Conservation (phyloP, 495 filamentous ascomycete genomes). For the Neurospora sp. region DNA sequence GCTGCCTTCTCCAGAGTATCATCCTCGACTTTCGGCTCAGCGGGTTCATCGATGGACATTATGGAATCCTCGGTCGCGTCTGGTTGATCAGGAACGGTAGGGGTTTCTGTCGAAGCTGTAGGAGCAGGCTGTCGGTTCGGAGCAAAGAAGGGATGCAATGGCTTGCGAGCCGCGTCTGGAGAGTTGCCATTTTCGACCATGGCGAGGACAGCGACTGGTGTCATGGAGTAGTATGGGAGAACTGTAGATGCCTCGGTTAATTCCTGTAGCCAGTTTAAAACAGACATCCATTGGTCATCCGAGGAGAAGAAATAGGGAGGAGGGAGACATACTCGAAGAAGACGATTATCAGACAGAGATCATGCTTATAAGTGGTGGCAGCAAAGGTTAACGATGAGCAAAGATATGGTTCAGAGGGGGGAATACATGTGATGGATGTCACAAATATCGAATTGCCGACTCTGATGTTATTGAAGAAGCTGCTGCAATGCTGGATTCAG, state of each 20-base stretch:
- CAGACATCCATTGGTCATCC: neutral
- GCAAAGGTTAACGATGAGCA: neutral
- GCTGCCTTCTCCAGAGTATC: constrained; percentile 20
- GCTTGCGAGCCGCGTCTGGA: constrained; percentile 7
- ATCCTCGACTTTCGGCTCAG: neutral
- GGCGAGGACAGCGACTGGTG: constrained; percentile 14
- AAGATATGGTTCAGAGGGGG: neutral
- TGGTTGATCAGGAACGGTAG: neutral
- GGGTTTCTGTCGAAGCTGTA: neutral
- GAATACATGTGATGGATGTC: neutral
- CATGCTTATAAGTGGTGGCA: neutral
- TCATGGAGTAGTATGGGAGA: constrained; percentile 8
- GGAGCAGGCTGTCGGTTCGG: constrained; percentile 5
- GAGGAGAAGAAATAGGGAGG: neutral
- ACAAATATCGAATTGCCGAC: neutral
- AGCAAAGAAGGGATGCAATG: constrained; percentile 23
- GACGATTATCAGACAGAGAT: neutral
- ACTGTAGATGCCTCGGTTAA: neutral
- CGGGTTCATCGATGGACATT: neutral
- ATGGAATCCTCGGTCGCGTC: neutral
- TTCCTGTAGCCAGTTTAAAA: neutral
- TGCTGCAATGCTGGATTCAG: neutral
- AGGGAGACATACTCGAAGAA: neutral
- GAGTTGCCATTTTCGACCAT: constrained; percentile 16
- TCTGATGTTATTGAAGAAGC: neutral